These are phyloP conservation scores for Datisca glomerata DNA, from an alignment of 306 rosid genomes.

Conservation along the genomic window DNA sequence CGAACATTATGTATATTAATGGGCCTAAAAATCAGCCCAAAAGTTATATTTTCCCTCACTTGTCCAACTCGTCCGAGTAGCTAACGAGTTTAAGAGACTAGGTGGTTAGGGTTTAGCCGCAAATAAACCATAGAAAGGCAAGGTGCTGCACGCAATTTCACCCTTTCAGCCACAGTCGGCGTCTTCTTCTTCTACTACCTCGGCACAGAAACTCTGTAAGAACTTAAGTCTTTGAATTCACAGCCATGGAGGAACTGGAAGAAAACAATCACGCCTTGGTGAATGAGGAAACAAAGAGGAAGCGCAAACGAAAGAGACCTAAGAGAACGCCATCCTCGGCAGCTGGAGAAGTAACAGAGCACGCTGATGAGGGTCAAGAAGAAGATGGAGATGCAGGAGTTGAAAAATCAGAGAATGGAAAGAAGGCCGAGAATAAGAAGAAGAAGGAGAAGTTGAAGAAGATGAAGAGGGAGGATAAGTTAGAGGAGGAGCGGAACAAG, in stretches of 20 bases:
- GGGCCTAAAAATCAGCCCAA: no score
- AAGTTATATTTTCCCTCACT: no score
- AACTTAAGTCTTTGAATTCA: neutral
- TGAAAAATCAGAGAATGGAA: slow-evolving; percentile 5
- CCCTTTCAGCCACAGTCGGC: no score
- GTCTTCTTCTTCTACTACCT: no score
- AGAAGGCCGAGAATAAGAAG: slow-evolving; percentile 15
- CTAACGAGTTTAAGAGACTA: no score
- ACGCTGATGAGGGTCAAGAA: neutral
- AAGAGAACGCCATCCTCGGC: slow-evolving; percentile 12
- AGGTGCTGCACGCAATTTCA: no score
- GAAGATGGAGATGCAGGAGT: slow-evolving; percentile 1
- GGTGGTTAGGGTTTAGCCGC: neutral
- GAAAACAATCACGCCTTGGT: slow-evolving; percentile 6
- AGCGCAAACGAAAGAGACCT: slow-evolving; percentile 49
- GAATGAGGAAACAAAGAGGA: slow-evolving; percentile 21
- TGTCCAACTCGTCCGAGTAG: no score
- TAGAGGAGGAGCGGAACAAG: slow-evolving; percentile 4
- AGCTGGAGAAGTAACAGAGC: neutral
- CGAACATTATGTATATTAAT: no score
- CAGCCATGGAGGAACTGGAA: slow-evolving; percentile 28
- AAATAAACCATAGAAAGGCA: neutral
- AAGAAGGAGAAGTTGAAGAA: slow-evolving; percentile 7
- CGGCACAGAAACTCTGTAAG: neutral
- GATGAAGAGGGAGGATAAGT: slow-evolving; percentile 9